Evolutionary conservation across 2,329 filamentous ascomycete species (phyloP), one percentile per base, ranked within the genome.

Genomic region (Beauveria scarabaeidicola): DNA sequence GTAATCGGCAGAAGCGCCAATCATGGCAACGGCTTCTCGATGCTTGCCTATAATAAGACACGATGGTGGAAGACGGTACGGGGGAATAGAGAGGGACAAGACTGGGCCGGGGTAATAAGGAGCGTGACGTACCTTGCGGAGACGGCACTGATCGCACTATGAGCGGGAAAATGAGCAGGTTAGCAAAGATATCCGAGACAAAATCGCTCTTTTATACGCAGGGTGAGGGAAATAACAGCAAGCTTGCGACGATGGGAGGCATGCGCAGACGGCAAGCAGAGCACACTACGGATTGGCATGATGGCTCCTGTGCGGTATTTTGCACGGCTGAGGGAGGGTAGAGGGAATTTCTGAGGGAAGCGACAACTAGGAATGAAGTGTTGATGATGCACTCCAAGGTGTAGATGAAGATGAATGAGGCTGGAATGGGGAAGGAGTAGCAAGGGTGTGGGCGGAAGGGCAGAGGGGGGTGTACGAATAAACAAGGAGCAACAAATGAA

Each of bases 71-170:
- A 32, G 47, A 23, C 29, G 10, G n/a, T 9, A 21, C 13, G 15
- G 15, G 17, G 7, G 17, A 32, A 40, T 1, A 36, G 27, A 13
- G 43, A 17, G 10, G 13, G 19, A 19, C 2, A 54, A 50, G 58
- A 48, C 17, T 15, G 10, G 51, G 23, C n/a, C 15, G 3, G 21
- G 17, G 25, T 50, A 8, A 51, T 17, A 51, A 51, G 32, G 25
- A 5, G 52, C 36, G 55, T 9, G n/a, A 66, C 64, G 40, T 61
- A 68, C 66, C 63, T 68, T 68, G 48, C 66, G 65, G 29, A 62
- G 63, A 23, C 66, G 65, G 55, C 66, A 68, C 66, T 73, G 70
- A 57, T 73, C 70, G 63, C 71, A 73, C 71, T 72, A 61, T 46
- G 59, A 52, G 50, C 32, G 36, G 32, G 27, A 15, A 40, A 47